Conservation (phyloP, 345 rosid genomes). For the Camelina hispida region DNA sequence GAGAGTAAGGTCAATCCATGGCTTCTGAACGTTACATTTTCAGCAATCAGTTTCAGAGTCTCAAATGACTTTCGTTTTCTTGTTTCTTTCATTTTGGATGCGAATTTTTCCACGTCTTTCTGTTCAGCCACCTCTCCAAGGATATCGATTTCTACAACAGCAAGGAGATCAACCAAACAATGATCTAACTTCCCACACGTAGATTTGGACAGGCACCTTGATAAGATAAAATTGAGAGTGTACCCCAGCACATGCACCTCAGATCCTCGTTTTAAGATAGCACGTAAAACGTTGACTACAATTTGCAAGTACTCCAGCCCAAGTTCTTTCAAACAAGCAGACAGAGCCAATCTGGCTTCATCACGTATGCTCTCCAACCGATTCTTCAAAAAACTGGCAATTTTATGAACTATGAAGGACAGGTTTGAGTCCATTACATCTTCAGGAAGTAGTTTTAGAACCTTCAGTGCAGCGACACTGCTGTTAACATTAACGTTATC, state of each 20-base stretch:
- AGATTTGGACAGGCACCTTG: conserved; percentile 54
- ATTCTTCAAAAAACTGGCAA: conserved; percentile 71
- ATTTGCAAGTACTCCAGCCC: conserved; percentile 81
- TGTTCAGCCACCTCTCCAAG: conserved; percentile 94
- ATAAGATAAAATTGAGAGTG: conserved; percentile 67
- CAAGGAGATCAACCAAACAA: conserved; percentile 78
- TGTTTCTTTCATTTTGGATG: conserved; percentile 93
- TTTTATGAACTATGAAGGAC: conserved; percentile 71
- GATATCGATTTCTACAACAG: conserved; percentile 73
- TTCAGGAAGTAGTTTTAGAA: conserved; percentile 83
- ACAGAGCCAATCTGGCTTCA: conserved; percentile 85
- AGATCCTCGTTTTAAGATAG: conserved; percentile 79
- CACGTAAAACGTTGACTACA: conserved; percentile 62
- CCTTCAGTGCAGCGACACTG: conserved; percentile 75
- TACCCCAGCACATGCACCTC: conserved; percentile 90
- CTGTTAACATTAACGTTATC: conserved; percentile 71
- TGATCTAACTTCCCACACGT: conserved; percentile 69
- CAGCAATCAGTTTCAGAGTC: conserved; percentile 74
- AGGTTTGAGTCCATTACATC: conserved; percentile 78
- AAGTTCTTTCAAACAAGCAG: conserved; percentile 88
- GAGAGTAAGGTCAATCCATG: conserved; percentile 72
- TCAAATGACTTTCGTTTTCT: conserved; percentile 71
- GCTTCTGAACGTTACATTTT: conserved; percentile 68
- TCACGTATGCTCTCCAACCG: conserved; percentile 69
- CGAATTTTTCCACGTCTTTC: conserved; percentile 84